A percentile compares a stretch with the other conserved stretches of the same genome.
phyloP scores from a whole-genome alignment of 495 filamentous ascomycete genomes.

The Astrothelium subdiscretum region DNA sequence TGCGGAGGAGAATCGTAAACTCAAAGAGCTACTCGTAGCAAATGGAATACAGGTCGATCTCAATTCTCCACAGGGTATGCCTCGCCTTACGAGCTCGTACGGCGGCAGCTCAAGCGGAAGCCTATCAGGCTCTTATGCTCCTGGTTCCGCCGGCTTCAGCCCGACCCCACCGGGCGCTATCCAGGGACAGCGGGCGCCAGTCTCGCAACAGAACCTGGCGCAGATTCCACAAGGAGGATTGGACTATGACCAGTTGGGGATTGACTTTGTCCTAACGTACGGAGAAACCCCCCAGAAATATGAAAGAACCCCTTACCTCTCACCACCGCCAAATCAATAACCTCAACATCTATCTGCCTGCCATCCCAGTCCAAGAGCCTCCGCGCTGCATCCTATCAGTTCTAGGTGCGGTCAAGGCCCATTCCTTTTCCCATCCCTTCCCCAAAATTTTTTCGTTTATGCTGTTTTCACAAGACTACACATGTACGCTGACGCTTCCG shows the following conservation, averaged over 20 bases:
- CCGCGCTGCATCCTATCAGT: conserved; percentile 27
- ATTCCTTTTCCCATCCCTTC: not conserved
- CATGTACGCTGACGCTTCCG: conserved; percentile 13
- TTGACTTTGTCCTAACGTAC: conserved; percentile 96
- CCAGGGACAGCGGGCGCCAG: conserved; percentile 12
- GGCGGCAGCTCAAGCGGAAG: conserved; percentile 34
- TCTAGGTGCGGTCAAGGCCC: conserved; percentile 6
- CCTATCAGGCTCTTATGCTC: conserved; percentile 46
- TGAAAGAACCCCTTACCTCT: conserved; percentile 44
- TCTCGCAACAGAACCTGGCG: conserved; percentile 8
- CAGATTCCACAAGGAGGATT: conserved; percentile 30
- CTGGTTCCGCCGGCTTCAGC: conserved; percentile 29
- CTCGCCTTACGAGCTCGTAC: conserved; percentile 22
- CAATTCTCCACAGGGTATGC: conserved; percentile 14
- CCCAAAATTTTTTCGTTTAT: not conserved
- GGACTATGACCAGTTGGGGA: conserved; percentile 79
- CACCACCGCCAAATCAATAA: conserved; percentile 47
- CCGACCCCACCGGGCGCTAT: conserved; percentile 22
- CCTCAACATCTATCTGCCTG: not conserved
- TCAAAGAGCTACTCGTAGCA: conserved; percentile 61
- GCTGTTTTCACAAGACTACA: not conserved
- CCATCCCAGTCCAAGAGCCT: conserved; percentile 4
- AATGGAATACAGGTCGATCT: conserved; percentile 54
- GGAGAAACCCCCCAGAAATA: conserved; percentile 20
- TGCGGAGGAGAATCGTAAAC: conserved; percentile 61